Percentiles rank a stretch among this genome's conserved stretches.
These are phyloP conservation scores for Apiotrichum siamense DNA, from an alignment of 1,284 basidiomycete species.

Conservation along the genomic window DNA sequence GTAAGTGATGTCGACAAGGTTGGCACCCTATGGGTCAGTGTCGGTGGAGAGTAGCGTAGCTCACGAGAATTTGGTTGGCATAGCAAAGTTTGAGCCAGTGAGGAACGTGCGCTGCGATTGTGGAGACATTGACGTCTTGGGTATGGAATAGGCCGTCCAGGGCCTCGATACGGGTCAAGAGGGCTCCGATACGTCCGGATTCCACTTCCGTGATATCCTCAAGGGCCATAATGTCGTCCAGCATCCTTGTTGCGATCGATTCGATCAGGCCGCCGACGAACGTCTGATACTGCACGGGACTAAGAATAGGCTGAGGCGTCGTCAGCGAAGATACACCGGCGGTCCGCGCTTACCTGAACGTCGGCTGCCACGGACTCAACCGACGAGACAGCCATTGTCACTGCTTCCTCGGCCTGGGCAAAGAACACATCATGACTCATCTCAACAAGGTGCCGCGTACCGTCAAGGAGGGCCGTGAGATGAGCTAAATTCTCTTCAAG, in stretches of 20 bases:
- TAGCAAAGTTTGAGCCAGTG: slow-evolving; percentile 95
- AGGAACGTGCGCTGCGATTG: slow-evolving; percentile 58
- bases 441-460: slow-evolving; percentile 64
- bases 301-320: slow-evolving; percentile 27
- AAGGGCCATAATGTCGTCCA: slow-evolving; percentile 69
- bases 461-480: slow-evolving; percentile 54
- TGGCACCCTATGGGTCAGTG: slow-evolving; percentile 51
- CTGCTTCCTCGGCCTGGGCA: background rate
- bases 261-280: slow-evolving; percentile 70
- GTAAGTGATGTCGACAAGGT: slow-evolving; percentile 88
- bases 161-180: slow-evolving; percentile 70
- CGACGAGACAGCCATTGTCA: background rate
- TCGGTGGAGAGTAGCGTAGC: slow-evolving; percentile 29
- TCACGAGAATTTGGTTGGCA: slow-evolving; percentile 76
- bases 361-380: background rate
- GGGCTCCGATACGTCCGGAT: slow-evolving; percentile 71
- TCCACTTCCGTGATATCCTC: slow-evolving; percentile 88
- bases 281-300: background rate
- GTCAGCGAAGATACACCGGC: background rate
- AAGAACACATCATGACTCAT: slow-evolving; percentile 62
- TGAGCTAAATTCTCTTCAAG: slow-evolving; percentile 57
- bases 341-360: slow-evolving; percentile 53
- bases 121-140: slow-evolving; percentile 17
- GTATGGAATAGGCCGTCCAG: slow-evolving; percentile 68
- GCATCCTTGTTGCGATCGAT: slow-evolving; percentile 60